phyloP scores from a whole-genome alignment of 805 yeast genomes.

The Pichia exigua region DNA sequence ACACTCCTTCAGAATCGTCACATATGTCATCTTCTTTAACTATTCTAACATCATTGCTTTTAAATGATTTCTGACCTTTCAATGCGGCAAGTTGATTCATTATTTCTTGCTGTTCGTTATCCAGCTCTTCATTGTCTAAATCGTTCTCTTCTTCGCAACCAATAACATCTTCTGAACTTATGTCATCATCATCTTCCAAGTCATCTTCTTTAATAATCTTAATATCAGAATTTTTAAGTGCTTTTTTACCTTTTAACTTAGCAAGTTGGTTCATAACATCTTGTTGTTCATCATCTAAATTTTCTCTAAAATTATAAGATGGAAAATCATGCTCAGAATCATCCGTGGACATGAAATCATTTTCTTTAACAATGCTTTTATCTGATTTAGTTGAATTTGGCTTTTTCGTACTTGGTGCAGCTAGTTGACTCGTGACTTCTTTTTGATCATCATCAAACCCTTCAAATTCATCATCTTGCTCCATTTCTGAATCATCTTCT shows the following conservation, averaged over 20 bases:
- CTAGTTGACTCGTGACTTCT: conserved; percentile 25
- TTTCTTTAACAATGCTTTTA: conserved; percentile 21
- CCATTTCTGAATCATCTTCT: neutral
- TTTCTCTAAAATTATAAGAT: conserved; percentile 17
- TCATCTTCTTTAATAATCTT: conserved; percentile 27
- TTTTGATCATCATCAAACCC: neutral
- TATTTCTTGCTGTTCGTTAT: conserved; percentile 19
- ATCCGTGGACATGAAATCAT: conserved; percentile 14
- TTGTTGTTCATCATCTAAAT: conserved; percentile 16
- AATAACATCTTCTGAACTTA: conserved; percentile 10
- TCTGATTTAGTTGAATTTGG: neutral
- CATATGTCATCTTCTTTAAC: conserved; percentile 23
- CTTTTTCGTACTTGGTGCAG: conserved; percentile 30
- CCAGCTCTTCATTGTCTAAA: conserved; percentile 21
- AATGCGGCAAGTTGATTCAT: conserved; percentile 36
- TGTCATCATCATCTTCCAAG: conserved; percentile 14
- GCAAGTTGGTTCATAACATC: conserved; percentile 21
- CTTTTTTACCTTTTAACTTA: conserved; percentile 21
- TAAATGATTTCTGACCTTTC: conserved; percentile 23
- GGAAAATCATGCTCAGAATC: conserved; percentile 11
- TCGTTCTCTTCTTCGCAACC: conserved; percentile 15
- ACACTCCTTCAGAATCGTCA: conserved; percentile 8
- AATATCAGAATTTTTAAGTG: conserved; percentile 21
- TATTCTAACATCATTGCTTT: conserved; percentile 20
- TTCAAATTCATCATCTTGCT: neutral